phyloP scores from a whole-genome alignment of 768 basidiomycete genomes.

The Boletus sensibilis region DNA sequence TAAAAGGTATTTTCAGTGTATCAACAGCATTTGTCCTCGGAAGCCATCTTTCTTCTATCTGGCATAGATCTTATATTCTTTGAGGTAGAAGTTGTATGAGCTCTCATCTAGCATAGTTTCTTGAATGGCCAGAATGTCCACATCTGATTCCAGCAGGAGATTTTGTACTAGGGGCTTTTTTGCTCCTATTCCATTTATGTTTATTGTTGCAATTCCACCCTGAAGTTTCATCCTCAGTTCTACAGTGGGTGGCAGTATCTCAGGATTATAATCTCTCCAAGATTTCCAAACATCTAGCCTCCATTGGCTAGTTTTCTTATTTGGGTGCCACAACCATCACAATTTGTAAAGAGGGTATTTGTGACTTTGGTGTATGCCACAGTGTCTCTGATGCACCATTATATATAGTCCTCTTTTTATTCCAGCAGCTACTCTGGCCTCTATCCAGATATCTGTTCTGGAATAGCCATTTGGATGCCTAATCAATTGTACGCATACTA shows the following conservation, averaged over 20 bases:
- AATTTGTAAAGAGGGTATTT: background rate
- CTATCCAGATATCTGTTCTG: background rate
- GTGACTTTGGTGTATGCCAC: background rate
- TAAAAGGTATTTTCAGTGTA: background rate
- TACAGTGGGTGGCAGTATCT: rapidly evolving
- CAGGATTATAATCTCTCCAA: background rate
- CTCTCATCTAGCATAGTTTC: background rate
- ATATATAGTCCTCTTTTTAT: background rate
- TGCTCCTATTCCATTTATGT: background rate
- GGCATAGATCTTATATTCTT: background rate
- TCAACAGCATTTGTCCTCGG: background rate
- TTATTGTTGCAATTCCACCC: background rate
- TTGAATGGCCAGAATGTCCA: background rate
- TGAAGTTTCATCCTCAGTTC: background rate
- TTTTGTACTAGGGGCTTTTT: background rate
- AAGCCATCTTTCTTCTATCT: background rate
- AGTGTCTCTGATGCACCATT: background rate
- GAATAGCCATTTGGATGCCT: background rate
- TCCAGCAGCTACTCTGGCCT: background rate
- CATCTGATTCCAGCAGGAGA: background rate
- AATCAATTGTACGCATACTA: background rate
- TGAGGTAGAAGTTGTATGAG: background rate
- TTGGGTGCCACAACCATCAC: background rate
- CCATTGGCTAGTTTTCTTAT: background rate
- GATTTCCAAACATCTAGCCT: background rate